Evolutionary conservation across 1,139 yeast genomes (phyloP), one percentile per base, ranked within the genome.

Genomic region (Ogataea hybrid): DNA sequence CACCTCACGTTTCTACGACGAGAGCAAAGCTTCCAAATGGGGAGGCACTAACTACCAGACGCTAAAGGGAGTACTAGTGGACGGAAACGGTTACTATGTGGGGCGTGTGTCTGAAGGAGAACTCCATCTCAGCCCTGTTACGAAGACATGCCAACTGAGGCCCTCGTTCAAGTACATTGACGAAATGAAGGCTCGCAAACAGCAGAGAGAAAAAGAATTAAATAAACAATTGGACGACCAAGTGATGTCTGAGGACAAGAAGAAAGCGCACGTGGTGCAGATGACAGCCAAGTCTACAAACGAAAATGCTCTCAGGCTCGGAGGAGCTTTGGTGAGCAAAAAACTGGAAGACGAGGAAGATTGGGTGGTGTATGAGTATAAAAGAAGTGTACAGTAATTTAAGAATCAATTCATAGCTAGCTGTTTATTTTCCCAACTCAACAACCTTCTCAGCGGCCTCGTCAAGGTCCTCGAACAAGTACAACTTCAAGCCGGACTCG

Each of bases 371-470:
- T 50, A 48, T 30, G 44, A 47, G 4, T 52, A 48, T 32, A 29
- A 16, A 16, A 41, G 28, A 15, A 25, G 35, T 12, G 45, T 40
- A 12, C 32, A 42, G 22, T 30, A 31, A 12, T 25, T 39, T 27
- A 37, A 18, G 36, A 30, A 5, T 43, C 12, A 21, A 45, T 12
- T 25, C 20, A 17, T 16, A 31, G 15, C 28, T 20, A 22, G 18
- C 25, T 33, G 33, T 34, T 27, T 33, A 39, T 39, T 39, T 39
- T 43, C 63, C 63, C 37, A 89, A 78, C 67, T 80, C 76, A 57
- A 90, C 96, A 59, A 86, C 95, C 75, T 85, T 88, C 71, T 88
- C 84, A 58, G 99, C 99, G 63, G 99, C 99, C 55, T 89, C 88
- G 69, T 92, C 98, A 61, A 92, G 81, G 67, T 92, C 96, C 63